Percentiles rank a stretch among this genome's conserved stretches.
Evolutionary conservation across 1,284 basidiomycete genomes (phyloP).

Genomic region (Mycena sp.): DNA sequence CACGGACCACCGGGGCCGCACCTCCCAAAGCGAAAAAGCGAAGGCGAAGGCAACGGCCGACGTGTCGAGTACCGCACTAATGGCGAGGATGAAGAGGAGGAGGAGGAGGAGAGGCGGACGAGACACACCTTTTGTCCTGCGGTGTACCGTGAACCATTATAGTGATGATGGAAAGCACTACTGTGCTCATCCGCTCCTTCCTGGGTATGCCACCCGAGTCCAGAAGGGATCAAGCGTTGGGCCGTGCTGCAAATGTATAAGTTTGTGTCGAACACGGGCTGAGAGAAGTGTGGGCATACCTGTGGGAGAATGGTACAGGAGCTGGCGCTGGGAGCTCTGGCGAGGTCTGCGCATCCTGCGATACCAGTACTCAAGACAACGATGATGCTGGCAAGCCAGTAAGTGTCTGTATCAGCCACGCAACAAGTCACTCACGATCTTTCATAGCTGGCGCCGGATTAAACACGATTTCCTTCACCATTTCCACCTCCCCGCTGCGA

Average conservation of each 20-base stretch:
- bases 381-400: constrained; percentile 25
- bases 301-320: too few species aligned
- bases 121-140: background rate
- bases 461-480: constrained; percentile 45
- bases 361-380: constrained; percentile 13
- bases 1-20: background rate
- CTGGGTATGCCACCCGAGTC: too few species aligned
- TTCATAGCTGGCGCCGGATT: too few species aligned
- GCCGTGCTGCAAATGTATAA: too few species aligned
- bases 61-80: too few species aligned
- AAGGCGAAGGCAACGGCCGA: background rate
- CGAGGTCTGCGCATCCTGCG: background rate
- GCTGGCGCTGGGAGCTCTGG: too few species aligned
- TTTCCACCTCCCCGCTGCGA: constrained; percentile 43
- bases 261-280: too few species aligned
- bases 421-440: background rate
- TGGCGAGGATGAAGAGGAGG: background rate
- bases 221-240: too few species aligned
- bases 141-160: background rate
- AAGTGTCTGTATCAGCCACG: background rate
- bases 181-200: too few species aligned
- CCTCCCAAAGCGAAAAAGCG: background rate
- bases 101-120: background rate
- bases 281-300: too few species aligned
- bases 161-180: too few species aligned